Base-by-base conservation (phyloP, 345 rosid species). In the Viola odorata region DNA sequence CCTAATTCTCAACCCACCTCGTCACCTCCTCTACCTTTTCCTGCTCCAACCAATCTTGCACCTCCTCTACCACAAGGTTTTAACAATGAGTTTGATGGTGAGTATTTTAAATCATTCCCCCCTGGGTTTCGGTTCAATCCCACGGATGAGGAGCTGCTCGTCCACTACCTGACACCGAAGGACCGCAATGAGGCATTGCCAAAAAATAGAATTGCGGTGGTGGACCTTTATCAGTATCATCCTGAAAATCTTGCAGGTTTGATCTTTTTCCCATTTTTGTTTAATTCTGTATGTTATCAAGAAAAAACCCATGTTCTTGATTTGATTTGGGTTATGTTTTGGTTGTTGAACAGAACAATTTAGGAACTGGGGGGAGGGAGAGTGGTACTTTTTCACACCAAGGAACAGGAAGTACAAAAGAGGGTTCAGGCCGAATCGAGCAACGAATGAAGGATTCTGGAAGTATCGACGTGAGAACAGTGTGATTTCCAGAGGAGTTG, bases 311-410 rank as follows among this genome's bases (percentile, higher is more conserved):
- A 5, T 41, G 9, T 41, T 41, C 9, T 41, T 9, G 6, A 5
- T 41, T 45, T 45, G 12, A 8, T 45, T 1, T 38, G 3, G 11
- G 14, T 54, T 37, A 36, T 32, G 38, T 12, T 55, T 12, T 13
- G 11, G 9, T 12, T 40, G 51, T 8, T 51, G 12, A 17, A 57
- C 37, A 69, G 73, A 45, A n/a, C 23, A 3, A 12, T 70, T 56
- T 47, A 10, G 6, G 42, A 3, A 7, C 0, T 44, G 5, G 5
- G 69, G 66, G 3, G 66, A 59, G 45, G 54, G 48, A 0, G 62
- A 14, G 8, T 64, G 69, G 75, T 71, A 55, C 37, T 65, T 71
- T 5, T 71, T 71, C 57, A 59, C 75, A 5, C 61, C 75, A 0
- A 54, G 75, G 44, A 40, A 59, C 23, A 59, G 60, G 51, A 71